A percentile compares a stretch with the other conserved stretches of the same genome.
These are phyloP conservation scores for Trichosporon sp. DNA, from an alignment of 1,284 basidiomycete genomes.

Conservation along the genomic window DNA sequence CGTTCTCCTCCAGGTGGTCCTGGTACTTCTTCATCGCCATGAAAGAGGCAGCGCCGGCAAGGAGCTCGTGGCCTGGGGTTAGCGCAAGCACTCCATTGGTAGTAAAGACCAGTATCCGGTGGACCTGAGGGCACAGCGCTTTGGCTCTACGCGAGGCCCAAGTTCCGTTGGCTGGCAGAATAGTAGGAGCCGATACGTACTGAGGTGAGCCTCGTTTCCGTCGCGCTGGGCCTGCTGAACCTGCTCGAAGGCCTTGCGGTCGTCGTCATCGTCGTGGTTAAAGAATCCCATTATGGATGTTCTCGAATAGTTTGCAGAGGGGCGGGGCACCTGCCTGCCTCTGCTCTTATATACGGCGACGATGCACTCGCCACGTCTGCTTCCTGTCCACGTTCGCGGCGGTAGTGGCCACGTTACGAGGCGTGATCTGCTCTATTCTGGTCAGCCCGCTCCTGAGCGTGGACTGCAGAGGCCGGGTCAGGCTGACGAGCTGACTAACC, in stretches of 20 bases:
- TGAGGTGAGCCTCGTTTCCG: constrained; percentile 16
- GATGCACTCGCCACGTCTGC: not conserved
- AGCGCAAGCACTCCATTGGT: not conserved
- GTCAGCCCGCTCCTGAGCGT: not conserved
- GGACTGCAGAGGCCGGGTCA: not conserved
- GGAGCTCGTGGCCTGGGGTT: constrained; percentile 15
- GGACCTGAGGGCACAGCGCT: too few species aligned
- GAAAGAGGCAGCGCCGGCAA: constrained; percentile 29
- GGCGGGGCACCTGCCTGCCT: not conserved
- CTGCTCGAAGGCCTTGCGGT: constrained; percentile 24
- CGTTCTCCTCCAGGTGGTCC: constrained; percentile 30
- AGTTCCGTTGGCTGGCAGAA: too few species aligned
- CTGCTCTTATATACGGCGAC: not conserved
- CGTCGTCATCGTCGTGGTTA: constrained; percentile 25
- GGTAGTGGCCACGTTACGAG: not conserved
- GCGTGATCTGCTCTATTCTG: not conserved
- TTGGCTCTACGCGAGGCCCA: too few species aligned
- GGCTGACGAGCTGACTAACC: too few species aligned
- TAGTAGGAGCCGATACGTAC: too few species aligned
- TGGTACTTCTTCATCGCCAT: constrained; percentile 34
- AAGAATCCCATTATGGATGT: constrained; percentile 26
- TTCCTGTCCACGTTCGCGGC: not conserved
- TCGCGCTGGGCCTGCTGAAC: constrained; percentile 12
- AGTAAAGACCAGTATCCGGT: too few species aligned
- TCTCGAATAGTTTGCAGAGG: not conserved